Conservation (phyloP, 2,329 filamentous ascomycete species). For the Delphinella strobiligena region DNA sequence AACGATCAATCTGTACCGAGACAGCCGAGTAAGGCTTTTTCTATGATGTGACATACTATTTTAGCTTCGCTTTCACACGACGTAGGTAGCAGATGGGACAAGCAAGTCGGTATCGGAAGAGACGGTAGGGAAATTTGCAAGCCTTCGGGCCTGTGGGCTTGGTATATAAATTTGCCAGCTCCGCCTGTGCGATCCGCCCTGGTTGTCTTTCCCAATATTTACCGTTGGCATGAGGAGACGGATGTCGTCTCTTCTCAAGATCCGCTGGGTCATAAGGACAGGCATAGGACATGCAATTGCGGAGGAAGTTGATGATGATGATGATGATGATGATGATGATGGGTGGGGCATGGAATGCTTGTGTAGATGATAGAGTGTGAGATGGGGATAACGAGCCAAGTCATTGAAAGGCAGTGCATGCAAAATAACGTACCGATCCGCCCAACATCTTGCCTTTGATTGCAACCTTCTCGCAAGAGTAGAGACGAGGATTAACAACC, state of each 20-base stretch:
- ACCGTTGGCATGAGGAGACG: constrained; percentile 2
- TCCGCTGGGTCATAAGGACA: constrained; percentile 9
- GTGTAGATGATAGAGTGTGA: neutral
- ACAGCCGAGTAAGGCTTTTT: constrained; percentile 88
- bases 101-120: constrained; percentile 6
- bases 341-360: neutral
- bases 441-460: neutral
- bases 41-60: constrained; percentile 17
- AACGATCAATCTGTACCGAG: constrained; percentile 79
- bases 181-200: too few species aligned
- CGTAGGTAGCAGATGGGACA: constrained; percentile 9
- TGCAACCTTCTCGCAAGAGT: neutral
- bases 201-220: neutral
- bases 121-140: constrained; percentile 7
- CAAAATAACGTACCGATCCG: constrained; percentile 8
- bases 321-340: neutral
- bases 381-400: too few species aligned
- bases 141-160: constrained; percentile 1
- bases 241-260: constrained; percentile 4
- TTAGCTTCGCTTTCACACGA: constrained; percentile 8
- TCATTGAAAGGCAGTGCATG: too few species aligned
- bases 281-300: constrained; percentile 9
- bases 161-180: too few species aligned
- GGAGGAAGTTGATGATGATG: constrained; percentile 7
- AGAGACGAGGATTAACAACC: neutral